A percentile compares a stretch with the other conserved stretches of the same genome.
Evolutionary conservation across 2,329 filamentous ascomycete species (phyloP).

Genomic region (Paracorniculantispora psalliotae): DNA sequence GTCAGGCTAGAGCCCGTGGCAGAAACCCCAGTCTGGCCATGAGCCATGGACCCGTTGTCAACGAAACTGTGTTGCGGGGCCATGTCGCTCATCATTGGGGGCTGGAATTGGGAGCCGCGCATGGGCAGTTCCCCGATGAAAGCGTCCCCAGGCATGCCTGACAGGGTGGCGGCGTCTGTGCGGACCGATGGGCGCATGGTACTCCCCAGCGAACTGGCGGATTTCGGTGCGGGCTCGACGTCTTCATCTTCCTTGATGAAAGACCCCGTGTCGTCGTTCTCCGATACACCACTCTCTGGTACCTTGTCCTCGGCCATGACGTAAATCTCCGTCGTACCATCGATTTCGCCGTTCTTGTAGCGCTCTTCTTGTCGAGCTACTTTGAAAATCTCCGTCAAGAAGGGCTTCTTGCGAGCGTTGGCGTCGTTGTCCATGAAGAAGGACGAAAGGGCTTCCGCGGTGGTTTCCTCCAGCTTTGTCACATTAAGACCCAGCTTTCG

Average conservation of each 20-base stretch:
- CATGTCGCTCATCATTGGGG: conserved; percentile 42
- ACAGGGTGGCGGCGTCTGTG: conserved; percentile 14
- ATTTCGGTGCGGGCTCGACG: conserved; percentile 29
- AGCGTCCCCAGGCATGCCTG: conserved; percentile 24
- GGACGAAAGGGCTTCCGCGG: conserved; percentile 51
- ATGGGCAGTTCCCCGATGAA: conserved; percentile 42
- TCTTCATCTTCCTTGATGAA: conserved; percentile 41
- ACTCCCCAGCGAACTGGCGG: conserved; percentile 28
- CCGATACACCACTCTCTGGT: conserved; percentile 42
- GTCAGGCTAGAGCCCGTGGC: conserved; percentile 30
- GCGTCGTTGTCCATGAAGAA: conserved; percentile 55
- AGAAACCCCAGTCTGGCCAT: conserved; percentile 30
- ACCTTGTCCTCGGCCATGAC: conserved; percentile 51
- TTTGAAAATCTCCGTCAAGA: conserved; percentile 57
- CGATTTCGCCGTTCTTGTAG: conserved; percentile 51
- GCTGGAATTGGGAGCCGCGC: conserved; percentile 35
- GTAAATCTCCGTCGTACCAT: conserved; percentile 42
- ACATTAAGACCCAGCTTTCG: conserved; percentile 50
- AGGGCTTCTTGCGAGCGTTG: conserved; percentile 51
- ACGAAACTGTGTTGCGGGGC: conserved; percentile 37
- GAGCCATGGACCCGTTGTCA: conserved; percentile 33
- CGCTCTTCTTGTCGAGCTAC: conserved; percentile 54
- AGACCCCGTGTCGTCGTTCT: conserved; percentile 38
- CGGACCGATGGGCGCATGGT: conserved; percentile 16
- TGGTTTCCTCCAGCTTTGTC: conserved; percentile 53